Percentiles rank a stretch among this genome's conserved stretches.
Conservation (phyloP, 2,329 filamentous ascomycete genomes). For the Cladophialophora chaetospira region DNA sequence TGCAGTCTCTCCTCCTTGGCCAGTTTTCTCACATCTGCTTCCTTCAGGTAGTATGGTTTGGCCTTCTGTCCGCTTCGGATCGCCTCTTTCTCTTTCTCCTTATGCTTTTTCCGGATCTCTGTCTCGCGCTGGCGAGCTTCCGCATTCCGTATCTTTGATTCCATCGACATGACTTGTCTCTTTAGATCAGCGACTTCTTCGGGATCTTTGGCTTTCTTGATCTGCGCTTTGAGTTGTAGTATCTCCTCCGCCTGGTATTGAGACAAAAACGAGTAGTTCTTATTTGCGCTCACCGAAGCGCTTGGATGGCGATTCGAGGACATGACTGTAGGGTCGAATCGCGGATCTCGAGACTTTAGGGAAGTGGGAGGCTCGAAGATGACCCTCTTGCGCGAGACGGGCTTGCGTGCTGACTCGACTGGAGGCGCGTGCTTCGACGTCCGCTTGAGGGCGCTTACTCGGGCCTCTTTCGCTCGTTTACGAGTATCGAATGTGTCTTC, state of each 20-base stretch:
- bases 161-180: slow-evolving; percentile 73
- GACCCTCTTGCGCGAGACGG: slow-evolving; percentile 77
- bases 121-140: slow-evolving; percentile 69
- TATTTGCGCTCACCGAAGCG: slow-evolving; percentile 59
- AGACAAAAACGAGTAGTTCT: slow-evolving; percentile 84
- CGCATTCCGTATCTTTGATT: slow-evolving; percentile 72
- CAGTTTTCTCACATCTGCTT: slow-evolving; percentile 85
- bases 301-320: slow-evolving; percentile 38
- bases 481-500: slow-evolving; percentile 37
- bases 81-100: slow-evolving; percentile 78
- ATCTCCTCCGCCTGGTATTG: slow-evolving; percentile 87
- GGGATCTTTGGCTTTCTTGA: slow-evolving; percentile 68
- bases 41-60: slow-evolving; percentile 89
- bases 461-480: slow-evolving; percentile 44
- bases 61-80: slow-evolving; percentile 79
- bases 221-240: slow-evolving; percentile 66
- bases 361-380: slow-evolving; percentile 60
- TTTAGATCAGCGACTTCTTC: slow-evolving; percentile 70
- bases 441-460: slow-evolving; percentile 43
- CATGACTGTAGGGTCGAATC: slow-evolving; percentile 71
- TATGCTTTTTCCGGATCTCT: slow-evolving; percentile 72
- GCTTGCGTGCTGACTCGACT: slow-evolving; percentile 77
- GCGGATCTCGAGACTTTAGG: slow-evolving; percentile 76
- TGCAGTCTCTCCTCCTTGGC: slow-evolving; percentile 77
- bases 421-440: slow-evolving; percentile 86